Base-by-base conservation (phyloP, 371 early-diverging fungal genomes). In the Rhizomucor pusillus region DNA sequence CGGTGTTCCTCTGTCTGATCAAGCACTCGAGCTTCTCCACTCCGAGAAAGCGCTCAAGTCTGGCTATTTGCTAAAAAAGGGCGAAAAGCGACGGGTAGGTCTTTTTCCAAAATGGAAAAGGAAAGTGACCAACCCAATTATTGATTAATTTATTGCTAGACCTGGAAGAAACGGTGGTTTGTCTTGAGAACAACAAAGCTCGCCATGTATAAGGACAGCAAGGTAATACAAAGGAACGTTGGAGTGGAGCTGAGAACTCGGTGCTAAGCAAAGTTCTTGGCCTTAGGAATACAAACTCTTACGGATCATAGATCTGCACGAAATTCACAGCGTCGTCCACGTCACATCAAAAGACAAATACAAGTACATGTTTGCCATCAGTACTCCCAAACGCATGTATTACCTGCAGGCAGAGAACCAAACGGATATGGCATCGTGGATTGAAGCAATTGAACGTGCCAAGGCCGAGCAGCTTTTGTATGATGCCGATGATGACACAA, bases 81-180 rank as follows among this genome's bases (percentile, higher is more conserved):
- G 90, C 35, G 89, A 88, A 64, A 84, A 84, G 60, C 67, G 90
- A 69, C 80, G 86, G 63, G 88, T 86, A 67, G 59, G 57, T 51
- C n/a, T 23, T 41, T 40, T 7, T 40, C 39, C 12, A 23, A 5
- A 13, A 0, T 43, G 25, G 34, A 52, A n/a, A 14, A 35, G 24
- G 33, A 22, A 18, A 41, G 29, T 9, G 18, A 57, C 36, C 16
- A 51, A 6, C 37, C 19, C 23, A 0, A 0, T 24, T 20, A 34
- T 24, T 39, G 19, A 13, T 16, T 39, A 44, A 45, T 12, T 46
- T 59, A 11, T 57, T 25, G 41, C 5, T 67, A 90, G 90, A 86
- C 82, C 7, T 93, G 92, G 93, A 91, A 90, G 65, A 83, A 81
- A 50, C 79, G 91, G 39, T 93, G 91, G 91, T 93, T 93, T 67